phyloP scores from a whole-genome alignment of 345 rosid genomes.

The Iberis pinnata region DNA sequence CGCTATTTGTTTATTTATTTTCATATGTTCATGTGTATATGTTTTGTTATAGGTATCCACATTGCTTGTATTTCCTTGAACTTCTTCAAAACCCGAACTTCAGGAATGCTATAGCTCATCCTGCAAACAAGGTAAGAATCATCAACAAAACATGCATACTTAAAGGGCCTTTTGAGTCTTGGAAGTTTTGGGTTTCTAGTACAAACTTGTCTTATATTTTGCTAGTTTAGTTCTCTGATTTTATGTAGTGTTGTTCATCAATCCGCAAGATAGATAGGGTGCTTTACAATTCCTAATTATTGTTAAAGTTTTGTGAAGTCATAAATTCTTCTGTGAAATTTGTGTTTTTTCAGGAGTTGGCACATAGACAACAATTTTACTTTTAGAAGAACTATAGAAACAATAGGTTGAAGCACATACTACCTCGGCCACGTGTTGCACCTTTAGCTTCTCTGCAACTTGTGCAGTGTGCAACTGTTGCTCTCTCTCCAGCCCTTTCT shows the following conservation, averaged over 20 bases:
- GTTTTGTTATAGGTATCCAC: constrained; percentile 80
- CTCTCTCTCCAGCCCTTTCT: constrained; percentile 59
- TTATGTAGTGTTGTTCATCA: not conserved
- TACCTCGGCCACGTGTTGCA: constrained; percentile 60
- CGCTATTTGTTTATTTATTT: not conserved
- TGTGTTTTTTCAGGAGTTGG: constrained; percentile 56
- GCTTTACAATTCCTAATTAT: not conserved
- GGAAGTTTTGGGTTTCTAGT: constrained; percentile 2
- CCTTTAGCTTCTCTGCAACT: constrained; percentile 37
- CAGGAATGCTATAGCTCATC: constrained; percentile 96
- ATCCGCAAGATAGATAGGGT: constrained; percentile 2
- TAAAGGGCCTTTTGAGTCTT: too few relatives aligned
- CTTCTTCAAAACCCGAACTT: constrained; percentile 92
- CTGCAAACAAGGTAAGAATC: constrained; percentile 70
- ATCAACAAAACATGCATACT: not conserved
- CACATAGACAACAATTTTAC: constrained; percentile 94
- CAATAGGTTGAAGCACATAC: constrained; percentile 84
- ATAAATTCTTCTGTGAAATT: constrained; percentile 4
- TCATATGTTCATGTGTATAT: constrained; percentile 16
- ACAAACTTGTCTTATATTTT: not conserved
- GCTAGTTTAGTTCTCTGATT: constrained; percentile 16
- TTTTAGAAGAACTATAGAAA: constrained; percentile 97
- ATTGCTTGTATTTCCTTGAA: constrained; percentile 86
- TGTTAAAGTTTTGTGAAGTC: constrained; percentile 5
- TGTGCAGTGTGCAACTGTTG: constrained; percentile 37